Base-by-base conservation (phyloP, 148 eudicot species). In the Agrostemma githago region DNA sequence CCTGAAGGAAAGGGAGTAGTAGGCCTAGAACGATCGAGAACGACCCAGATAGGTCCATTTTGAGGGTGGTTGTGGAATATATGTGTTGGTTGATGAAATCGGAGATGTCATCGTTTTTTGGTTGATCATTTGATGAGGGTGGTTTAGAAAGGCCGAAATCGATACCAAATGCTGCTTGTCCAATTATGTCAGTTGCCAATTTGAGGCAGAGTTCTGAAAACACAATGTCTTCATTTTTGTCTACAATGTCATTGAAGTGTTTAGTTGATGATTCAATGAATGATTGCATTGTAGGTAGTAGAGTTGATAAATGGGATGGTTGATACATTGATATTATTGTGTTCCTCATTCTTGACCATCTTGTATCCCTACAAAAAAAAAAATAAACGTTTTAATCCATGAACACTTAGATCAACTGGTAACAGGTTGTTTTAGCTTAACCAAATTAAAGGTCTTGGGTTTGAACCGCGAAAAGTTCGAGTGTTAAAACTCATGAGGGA, bases 21-120 rank as follows among this genome's bases (percentile, higher is more conserved):
- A 94, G 69, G 70, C 98, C 98, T 72, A 94, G 17, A 43, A 94
- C 83, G 76, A 89, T 88, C 0, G 98, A 91, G 66, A 94, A 71
- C 7, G 98, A 91, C 4, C 93, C 98, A 0, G 98, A 87, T 19
- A 94, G 82, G 79, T 94, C 98, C 97, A 94, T 94, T 74, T 94
- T 94, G 26, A 94, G 90, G 37, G 84, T 84, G 26, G 89, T 89
- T 59, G 98, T 91, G 67, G 98, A 89, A 78, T 91, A 88, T 17
- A 94, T 87, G 75, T 94, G 98, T 62, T 89, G 88, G 37, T 82
- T 88, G 65, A 94, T 86, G 85, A 94, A 94, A 56, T 84, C 88
- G 0, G 82, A 85, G 10, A 80, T 88, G 70, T 85, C 83, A 5
- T 57, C 43, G 38, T 17, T 80, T 70, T 37, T 84, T 6, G 68